phyloP scores from a whole-genome alignment of 1,139 yeast genomes.

The Magnusiomyces sp. region DNA sequence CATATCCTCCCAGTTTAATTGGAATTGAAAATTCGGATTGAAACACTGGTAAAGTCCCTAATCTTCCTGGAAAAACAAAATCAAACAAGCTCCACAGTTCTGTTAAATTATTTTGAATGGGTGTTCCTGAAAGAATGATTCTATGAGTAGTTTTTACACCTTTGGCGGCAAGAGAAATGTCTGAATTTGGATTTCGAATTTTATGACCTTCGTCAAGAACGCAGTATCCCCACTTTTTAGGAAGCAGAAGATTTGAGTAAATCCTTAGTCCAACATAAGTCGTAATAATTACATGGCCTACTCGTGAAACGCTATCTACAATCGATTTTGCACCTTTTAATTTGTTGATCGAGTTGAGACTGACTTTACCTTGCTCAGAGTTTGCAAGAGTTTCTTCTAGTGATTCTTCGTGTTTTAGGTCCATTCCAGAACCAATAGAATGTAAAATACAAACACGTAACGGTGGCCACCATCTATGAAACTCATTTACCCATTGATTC shows the following conservation, averaged over 20 bases:
- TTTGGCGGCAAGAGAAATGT: slow-evolving; percentile 76
- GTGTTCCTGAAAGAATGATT: slow-evolving; percentile 87
- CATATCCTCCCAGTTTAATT: slow-evolving; percentile 95
- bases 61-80: slow-evolving; percentile 85
- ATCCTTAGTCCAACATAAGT: slow-evolving; percentile 86
- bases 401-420: slow-evolving; percentile 41
- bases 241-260: slow-evolving; percentile 61
- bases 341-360: slow-evolving; percentile 19
- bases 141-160: slow-evolving; percentile 74
- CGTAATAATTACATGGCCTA: slow-evolving; percentile 65
- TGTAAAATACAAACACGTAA: slow-evolving; percentile 78
- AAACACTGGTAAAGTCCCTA: slow-evolving; percentile 91
- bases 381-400: slow-evolving; percentile 43
- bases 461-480: slow-evolving; percentile 98
- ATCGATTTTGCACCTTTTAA: slow-evolving; percentile 31
- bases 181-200: slow-evolving; percentile 89
- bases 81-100: slow-evolving; percentile 95
- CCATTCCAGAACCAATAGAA: slow-evolving; percentile 88
- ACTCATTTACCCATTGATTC: slow-evolving; percentile 93
- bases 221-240: slow-evolving; percentile 79
- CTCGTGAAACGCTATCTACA: slow-evolving; percentile 43
- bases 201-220: slow-evolving; percentile 95
- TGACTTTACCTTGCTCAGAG: slow-evolving; percentile 37
- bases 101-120: slow-evolving; percentile 83
- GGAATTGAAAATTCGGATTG: slow-evolving; percentile 89